These are phyloP conservation scores for Parietaria judaica DNA, from an alignment of 306 rosid species.

Conservation along the genomic window DNA sequence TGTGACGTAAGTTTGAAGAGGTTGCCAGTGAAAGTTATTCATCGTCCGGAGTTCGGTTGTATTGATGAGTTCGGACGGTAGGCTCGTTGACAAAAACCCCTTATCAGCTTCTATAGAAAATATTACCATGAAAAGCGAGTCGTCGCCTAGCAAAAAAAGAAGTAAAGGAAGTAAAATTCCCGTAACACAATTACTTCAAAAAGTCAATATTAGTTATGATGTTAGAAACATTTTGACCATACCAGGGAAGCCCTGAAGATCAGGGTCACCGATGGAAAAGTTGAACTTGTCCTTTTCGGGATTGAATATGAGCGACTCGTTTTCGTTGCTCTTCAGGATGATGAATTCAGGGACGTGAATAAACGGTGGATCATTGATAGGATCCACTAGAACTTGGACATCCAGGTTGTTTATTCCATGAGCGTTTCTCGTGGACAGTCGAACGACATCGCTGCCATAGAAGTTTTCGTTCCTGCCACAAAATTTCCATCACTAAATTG, in stretches of 20 bases:
- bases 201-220: background rate
- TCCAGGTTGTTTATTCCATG: constrained; percentile 54
- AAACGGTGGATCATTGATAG: constrained; percentile 76
- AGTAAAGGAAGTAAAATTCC: background rate
- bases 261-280: constrained; percentile 70
- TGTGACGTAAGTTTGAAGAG: constrained; percentile 74
- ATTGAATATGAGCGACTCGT: constrained; percentile 56
- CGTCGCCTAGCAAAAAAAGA: constrained; percentile 30
- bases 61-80: constrained; percentile 58
- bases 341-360: constrained; percentile 54
- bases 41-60: constrained; percentile 58
- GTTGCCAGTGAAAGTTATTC: constrained; percentile 54
- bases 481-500: too few species aligned
- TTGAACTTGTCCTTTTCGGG: constrained; percentile 50
- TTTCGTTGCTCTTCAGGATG: constrained; percentile 46
- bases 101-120: constrained; percentile 75
- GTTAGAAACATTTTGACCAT: constrained; percentile 15
- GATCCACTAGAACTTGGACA: constrained; percentile 59
- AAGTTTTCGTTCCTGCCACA: constrained; percentile 56
- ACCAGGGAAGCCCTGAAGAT: constrained; percentile 62
- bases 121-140: constrained; percentile 35
- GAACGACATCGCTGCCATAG: constrained; percentile 50
- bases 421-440: constrained; percentile 47
- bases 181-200: background rate
- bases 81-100: constrained; percentile 53